Base-by-base conservation (phyloP, 75 land plant genomes). In the Cryptomeria japonica region DNA sequence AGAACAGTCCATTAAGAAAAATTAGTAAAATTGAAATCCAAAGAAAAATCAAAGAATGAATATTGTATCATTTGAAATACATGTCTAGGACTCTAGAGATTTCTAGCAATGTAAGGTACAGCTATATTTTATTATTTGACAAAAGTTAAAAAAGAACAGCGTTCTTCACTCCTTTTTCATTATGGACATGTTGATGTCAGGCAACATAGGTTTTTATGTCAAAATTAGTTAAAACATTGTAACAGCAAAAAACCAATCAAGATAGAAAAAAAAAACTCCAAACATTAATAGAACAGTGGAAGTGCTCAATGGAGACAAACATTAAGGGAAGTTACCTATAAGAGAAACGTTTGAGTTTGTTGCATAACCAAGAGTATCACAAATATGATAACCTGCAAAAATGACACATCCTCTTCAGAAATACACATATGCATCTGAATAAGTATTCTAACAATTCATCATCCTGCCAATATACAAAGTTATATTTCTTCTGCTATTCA, bases 321-420 rank as follows among this genome's bases (percentile, higher is more conserved):
- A 38, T 39, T 53, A 41, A 44, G 64, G 85, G 3, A 37, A 77
- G 77, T 84, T 92, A 97, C 98, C 95, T 82, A 94, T 92, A 36
- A 96, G 88, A 68, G 91, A 86, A 87, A 94, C 87, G 10, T 85
- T 39, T 1, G 80, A 55, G 88, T 78, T 94, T 80, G 91, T 90
- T 5, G 86, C 83, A 70, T 58, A 86, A 11, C 98, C 98, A 85
- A 97, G 90, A 58, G 95, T 90, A 22, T 87, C 90, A 87, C 98
- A 97, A 51, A 94, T 94, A 87, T 79, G 79, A 88, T 94, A 95
- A 49, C 97, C 98, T 97, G 93, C 86, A 91, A 47, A 88, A 88
- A 11, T 44, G 70, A 73, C 37, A 32, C 37, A 32, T 73, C 3
- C 77, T 73, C 36, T 31, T 73, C 77, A 73, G 37, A 73, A 73